These are phyloP conservation scores for Mucor piriformis DNA, from an alignment of 371 early-diverging fungal genomes.

Conservation along the genomic window DNA sequence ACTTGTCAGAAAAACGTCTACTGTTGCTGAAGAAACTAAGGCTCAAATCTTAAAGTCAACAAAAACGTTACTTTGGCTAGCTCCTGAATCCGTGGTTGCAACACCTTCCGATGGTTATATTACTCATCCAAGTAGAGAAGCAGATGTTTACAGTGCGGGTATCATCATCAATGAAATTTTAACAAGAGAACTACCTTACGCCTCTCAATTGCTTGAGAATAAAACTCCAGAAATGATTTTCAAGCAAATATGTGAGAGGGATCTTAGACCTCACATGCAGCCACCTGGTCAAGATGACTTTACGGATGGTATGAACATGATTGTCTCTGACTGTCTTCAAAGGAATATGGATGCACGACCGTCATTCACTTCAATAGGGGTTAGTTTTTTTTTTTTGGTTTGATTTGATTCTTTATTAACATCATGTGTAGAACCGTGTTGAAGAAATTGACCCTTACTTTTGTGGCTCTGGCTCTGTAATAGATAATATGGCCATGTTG, in stretches of 20 bases:
- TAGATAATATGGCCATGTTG: conserved; percentile 56
- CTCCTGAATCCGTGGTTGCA: conserved; percentile 46
- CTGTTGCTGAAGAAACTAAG: not conserved
- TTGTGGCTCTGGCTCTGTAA: conserved; percentile 42
- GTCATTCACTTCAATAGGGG: conserved; percentile 35
- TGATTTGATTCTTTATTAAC: not conserved
- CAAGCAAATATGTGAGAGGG: conserved; percentile 27
- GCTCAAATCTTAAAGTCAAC: conserved; percentile 7
- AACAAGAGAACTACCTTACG: conserved; percentile 47
- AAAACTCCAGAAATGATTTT: conserved; percentile 13
- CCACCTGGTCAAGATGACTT: conserved; percentile 37
- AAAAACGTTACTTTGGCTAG: conserved; percentile 42
- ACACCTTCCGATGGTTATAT: conserved; percentile 30
- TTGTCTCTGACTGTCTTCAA: conserved; percentile 42
- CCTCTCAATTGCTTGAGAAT: conserved; percentile 4
- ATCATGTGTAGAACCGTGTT: conserved; percentile 27
- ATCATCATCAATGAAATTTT: conserved; percentile 55
- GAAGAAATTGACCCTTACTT: conserved; percentile 50
- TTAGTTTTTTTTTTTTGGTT: conserved; percentile 11
- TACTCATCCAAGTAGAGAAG: conserved; percentile 37
- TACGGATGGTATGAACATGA: conserved; percentile 40
- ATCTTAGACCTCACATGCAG: conserved; percentile 28
- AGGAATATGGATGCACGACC: conserved; percentile 30
- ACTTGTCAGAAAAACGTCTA: conserved; percentile 1
- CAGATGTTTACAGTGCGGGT: conserved; percentile 49